Evolutionary conservation across 306 rosid species (phyloP), one percentile per base, ranked within the genome.

Genomic region (Sesbania bispinosa): DNA sequence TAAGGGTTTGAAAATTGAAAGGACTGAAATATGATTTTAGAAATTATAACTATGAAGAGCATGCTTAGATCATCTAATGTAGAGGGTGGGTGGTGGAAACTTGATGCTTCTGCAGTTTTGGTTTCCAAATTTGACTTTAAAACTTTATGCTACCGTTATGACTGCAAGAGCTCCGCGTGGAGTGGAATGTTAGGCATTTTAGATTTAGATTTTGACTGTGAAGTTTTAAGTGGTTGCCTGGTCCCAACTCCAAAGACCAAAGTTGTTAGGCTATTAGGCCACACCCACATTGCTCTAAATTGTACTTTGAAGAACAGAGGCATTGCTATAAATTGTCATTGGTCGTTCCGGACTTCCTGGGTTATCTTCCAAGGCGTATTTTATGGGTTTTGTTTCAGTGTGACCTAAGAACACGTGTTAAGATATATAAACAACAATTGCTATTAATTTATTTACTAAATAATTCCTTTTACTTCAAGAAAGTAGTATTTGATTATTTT

Each of bases 91-190:
- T 20, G 30, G 72, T 36, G 68, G 55, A 55, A 54, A 13, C 48
- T 24, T 45, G 48, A 39, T 65, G 10, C 39, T 29, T 38, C 24
- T 57, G 33, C 41, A 54, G 10, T 60, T 30, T 60, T 60, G 62
- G 39, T 53, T 48, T 39, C 14, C 8, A 67, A 23, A 60, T 26
- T 71, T 72, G 45, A 66, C 69, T 81, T 66, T 71, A n/a, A n/a
- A n/a, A n/a, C n/a, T n/a, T 30, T 26, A 33, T 23, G 46, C 1
- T 9, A 20, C 38, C 15, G 3, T 15, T 9, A 4, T 51, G 53
- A 36, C 19, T 66, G 50, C 62, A 16, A 41, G 36, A 60, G 27
- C 19, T 63, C 71, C 60, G 13, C 63, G 1, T 52, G 42, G 51
- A n/a, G 18, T 76, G 4, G 21, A 30, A 24, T 41, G 33, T 50